Conservation (phyloP, 768 basidiomycete genomes). For the Cyclocybe cylindracea region DNA sequence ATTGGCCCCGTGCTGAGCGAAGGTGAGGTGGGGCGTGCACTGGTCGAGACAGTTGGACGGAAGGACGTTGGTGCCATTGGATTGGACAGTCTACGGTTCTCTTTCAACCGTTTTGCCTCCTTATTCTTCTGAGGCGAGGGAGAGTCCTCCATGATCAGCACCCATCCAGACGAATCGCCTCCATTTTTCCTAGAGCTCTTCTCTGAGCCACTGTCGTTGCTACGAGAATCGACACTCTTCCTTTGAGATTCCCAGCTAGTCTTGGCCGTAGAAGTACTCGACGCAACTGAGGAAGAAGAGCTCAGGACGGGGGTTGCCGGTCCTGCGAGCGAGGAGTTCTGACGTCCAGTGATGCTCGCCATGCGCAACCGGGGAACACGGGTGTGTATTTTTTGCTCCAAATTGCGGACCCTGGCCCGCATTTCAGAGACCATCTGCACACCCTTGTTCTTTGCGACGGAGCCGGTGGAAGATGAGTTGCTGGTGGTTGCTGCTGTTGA, state of each 20-base stretch:
- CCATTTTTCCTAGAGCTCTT: conserved; percentile 47
- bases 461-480: conserved; percentile 42
- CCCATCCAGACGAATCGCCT: conserved; percentile 79
- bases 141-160: conserved; percentile 87
- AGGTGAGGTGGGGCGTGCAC: conserved; percentile 31
- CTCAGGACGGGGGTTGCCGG: conserved; percentile 27
- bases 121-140: conserved; percentile 65
- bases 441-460: conserved; percentile 71
- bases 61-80: conserved; percentile 54
- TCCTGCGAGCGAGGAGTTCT: conserved; percentile 30
- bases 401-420: conserved; percentile 78
- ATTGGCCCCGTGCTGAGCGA: conserved; percentile 24
- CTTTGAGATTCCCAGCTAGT: conserved; percentile 46
- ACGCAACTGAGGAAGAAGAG: conserved; percentile 38
- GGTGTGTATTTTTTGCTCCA: conserved; percentile 87
- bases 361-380: conserved; percentile 83
- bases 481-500: conserved; percentile 42
- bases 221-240: conserved; percentile 45
- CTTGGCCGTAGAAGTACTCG: conserved; percentile 41
- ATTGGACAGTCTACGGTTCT: conserved; percentile 59
- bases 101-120: conserved; percentile 44
- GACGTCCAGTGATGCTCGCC: conserved; percentile 69
- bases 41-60: conserved; percentile 43
- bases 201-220: conserved; percentile 44
- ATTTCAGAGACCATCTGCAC: conserved; percentile 94